phyloP scores from a whole-genome alignment of 208 protist species.

The Acanthamoeba royreba region DNA sequence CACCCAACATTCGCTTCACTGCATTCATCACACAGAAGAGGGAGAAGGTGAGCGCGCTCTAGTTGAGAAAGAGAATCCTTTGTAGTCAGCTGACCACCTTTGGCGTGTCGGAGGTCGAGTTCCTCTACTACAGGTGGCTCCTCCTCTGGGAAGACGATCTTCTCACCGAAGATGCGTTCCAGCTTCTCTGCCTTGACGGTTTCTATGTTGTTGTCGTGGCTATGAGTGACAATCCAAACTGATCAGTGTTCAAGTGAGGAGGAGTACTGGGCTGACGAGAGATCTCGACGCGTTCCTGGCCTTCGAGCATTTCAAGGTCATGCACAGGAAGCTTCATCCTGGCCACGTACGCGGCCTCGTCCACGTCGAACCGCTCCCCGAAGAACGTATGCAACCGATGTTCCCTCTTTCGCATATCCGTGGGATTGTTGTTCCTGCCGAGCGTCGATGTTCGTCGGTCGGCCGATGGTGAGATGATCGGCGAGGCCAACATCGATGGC shows the following conservation, averaged over 20 bases:
- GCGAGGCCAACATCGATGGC: too few species aligned
- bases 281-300: not conserved
- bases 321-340: not conserved
- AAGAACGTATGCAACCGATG: not conserved
- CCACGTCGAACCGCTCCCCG: not conserved
- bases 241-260: too few species aligned
- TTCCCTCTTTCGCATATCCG: not conserved
- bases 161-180: not conserved
- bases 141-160: too few species aligned
- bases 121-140: too few species aligned
- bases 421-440: not conserved
- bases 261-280: not conserved
- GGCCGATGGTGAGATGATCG: too few species aligned
- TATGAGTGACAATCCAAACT: too few species aligned
- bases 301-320: not conserved
- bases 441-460: not conserved
- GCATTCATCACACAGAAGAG: too few species aligned
- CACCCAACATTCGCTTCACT: not conserved
- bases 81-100: too few species aligned
- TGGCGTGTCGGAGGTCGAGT: too few species aligned
- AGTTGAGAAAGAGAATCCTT: too few species aligned
- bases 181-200: not conserved
- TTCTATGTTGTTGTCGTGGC: too few species aligned
- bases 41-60: not conserved
- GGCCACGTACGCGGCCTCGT: not conserved